Percentiles rank a stretch among this genome's conserved stretches.
phyloP scores from a whole-genome alignment of 2,329 filamentous ascomycete genomes.

The Aspergillus ruber region DNA sequence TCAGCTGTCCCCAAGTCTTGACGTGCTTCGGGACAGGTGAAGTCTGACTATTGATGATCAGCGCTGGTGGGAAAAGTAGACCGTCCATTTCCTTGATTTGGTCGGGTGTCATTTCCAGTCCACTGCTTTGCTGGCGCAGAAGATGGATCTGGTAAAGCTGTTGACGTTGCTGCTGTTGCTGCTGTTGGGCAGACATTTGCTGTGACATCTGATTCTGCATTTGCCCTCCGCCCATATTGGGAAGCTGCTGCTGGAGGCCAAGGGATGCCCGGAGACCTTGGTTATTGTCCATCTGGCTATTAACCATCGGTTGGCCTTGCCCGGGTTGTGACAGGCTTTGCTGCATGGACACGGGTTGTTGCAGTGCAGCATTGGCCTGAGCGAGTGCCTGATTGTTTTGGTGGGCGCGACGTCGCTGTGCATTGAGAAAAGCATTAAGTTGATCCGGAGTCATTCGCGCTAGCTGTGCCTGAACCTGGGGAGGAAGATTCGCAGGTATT shows the following conservation, averaged over 20 bases:
- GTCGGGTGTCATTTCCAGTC: conserved; percentile 33
- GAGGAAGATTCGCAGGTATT: conserved; percentile 30
- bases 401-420: conserved; percentile 26
- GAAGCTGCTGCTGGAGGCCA: conserved; percentile 27
- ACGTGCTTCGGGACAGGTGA: conserved; percentile 44
- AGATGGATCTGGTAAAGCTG: conserved; percentile 26
- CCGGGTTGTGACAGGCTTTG: conserved; percentile 23
- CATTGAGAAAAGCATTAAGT: conserved; percentile 25
- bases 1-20: conserved; percentile 52
- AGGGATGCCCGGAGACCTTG: conserved; percentile 30
- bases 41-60: conserved; percentile 27
- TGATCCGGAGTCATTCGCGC: conserved; percentile 31
- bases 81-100: conserved; percentile 40
- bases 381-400: conserved; percentile 26
- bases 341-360: conserved; percentile 25
- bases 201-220: conserved; percentile 27
- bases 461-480: conserved; percentile 28
- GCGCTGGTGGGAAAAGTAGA: conserved; percentile 29
- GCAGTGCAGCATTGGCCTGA: conserved; percentile 24
- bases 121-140: conserved; percentile 26
- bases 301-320: conserved; percentile 26
- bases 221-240: conserved; percentile 23
- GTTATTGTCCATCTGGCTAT: conserved; percentile 27
- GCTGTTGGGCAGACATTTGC: conserved; percentile 28
- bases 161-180: conserved; percentile 24